These are phyloP conservation scores for Symbiodinium natans DNA, from an alignment of 73 alveolate species.

Conservation along the genomic window DNA sequence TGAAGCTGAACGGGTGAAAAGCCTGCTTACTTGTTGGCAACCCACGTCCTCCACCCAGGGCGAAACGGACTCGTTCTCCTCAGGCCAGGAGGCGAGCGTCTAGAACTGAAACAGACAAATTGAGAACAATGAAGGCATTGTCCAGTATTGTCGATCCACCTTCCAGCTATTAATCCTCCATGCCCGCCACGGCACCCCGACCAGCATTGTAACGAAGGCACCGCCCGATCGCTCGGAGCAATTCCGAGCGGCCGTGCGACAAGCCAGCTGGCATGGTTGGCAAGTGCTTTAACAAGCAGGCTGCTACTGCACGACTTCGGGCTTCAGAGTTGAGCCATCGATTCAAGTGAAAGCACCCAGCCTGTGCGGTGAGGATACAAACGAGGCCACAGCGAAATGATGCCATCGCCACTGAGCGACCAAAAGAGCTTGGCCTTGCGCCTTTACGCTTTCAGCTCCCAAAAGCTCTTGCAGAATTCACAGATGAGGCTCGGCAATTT, in stretches of 20 bases:
- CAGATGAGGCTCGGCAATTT: no score
- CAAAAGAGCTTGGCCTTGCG: not conserved
- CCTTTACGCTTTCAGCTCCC: not conserved
- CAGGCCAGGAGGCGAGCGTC: not conserved
- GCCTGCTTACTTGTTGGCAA: not conserved
- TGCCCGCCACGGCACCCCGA: not conserved
- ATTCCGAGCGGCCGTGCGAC: not conserved
- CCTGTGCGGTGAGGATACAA: constrained; percentile 1
- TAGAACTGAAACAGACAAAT: no score
- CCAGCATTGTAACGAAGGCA: constrained; percentile 3
- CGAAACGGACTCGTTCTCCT: constrained; percentile 1
- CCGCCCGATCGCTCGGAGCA: constrained; percentile 21
- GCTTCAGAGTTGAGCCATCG: no score
- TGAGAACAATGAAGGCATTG: no score
- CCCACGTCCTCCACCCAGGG: not conserved
- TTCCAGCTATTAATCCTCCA: no score
- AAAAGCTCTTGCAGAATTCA: no score
- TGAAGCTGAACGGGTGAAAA: no score
- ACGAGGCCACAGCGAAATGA: not conserved
- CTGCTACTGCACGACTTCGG: no score
- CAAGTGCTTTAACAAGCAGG: no score
- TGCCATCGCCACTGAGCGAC: not conserved
- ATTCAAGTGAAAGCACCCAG: no score
- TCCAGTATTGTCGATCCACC: no score
- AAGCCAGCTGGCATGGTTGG: not conserved